phyloP scores from a whole-genome alignment of 176 grass and related monocot genomes.

The Avena eriantha region DNA sequence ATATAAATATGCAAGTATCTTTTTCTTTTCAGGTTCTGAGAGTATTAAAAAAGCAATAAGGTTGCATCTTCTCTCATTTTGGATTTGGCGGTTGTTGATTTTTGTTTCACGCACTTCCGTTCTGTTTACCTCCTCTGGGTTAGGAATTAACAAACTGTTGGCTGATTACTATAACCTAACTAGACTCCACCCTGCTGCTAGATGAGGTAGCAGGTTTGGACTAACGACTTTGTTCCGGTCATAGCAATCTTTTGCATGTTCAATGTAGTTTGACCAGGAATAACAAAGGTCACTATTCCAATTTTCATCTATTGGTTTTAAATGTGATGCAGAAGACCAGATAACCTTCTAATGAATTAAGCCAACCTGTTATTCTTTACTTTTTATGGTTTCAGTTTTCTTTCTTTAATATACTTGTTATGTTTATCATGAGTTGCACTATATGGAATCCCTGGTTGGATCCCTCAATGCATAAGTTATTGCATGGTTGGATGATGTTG shows the following conservation, averaged over 20 bases:
- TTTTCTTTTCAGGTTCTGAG: slow-evolving; percentile 88
- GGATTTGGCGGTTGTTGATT: slow-evolving; percentile 68
- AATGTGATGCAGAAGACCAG: slow-evolving; percentile 48
- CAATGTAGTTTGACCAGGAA: slow-evolving; percentile 36
- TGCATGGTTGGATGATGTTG: slow-evolving; percentile 43
- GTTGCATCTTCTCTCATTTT: slow-evolving; percentile 72
- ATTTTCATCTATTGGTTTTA: slow-evolving; percentile 44
- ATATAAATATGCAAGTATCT: slow-evolving; percentile 50
- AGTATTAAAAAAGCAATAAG: slow-evolving; percentile 72
- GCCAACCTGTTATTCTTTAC: slow-evolving; percentile 30
- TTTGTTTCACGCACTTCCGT: slow-evolving; percentile 60
- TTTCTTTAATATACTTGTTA: slow-evolving; percentile 23
- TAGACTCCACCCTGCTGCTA: slow-evolving; percentile 49
- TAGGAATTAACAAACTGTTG: slow-evolving; percentile 50
- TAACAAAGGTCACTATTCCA: slow-evolving; percentile 25
- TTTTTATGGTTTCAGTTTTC: slow-evolving; percentile 32
- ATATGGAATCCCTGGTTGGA: slow-evolving; percentile 47
- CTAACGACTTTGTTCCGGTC: slow-evolving; percentile 46
- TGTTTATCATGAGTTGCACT: slow-evolving; percentile 42
- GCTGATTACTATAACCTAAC: slow-evolving; percentile 53
- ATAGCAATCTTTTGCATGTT: slow-evolving; percentile 38
- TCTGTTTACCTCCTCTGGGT: slow-evolving; percentile 58
- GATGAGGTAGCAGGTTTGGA: slow-evolving; percentile 44
- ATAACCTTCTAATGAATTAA: slow-evolving; percentile 52
- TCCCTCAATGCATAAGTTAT: not conserved